Percentiles rank a stretch among this genome's conserved stretches.
These are phyloP conservation scores for Colletotrichum lindemuthianum DNA, from an alignment of 2,329 filamentous ascomycete genomes.

Conservation along the genomic window DNA sequence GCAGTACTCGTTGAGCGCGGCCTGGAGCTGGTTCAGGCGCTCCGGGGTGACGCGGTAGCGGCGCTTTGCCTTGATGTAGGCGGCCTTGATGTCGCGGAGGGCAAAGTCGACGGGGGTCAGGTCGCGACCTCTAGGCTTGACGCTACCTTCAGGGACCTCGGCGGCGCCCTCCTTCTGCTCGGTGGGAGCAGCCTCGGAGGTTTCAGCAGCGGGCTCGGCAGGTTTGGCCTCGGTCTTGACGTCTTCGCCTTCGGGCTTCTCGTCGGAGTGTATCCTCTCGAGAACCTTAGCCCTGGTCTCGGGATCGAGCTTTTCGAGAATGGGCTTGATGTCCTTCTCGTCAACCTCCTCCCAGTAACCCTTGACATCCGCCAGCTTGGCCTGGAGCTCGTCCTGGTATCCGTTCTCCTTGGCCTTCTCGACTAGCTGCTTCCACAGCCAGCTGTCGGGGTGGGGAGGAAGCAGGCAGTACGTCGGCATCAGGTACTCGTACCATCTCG, in stretches of 20 bases:
- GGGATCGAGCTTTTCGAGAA: conserved; percentile 70
- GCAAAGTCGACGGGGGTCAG: conserved; percentile 69
- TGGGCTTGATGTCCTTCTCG: conserved; percentile 80
- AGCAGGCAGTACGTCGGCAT: conserved; percentile 93
- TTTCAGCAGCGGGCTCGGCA: conserved; percentile 33
- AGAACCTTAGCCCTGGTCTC: conserved; percentile 71
- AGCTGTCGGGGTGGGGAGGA: conserved; percentile 90
- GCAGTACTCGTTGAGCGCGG: conserved; percentile 77
- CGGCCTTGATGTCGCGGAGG: conserved; percentile 79
- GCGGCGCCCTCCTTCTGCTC: conserved; percentile 33
- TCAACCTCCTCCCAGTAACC: conserved; percentile 87
- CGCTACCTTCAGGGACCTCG: conserved; percentile 39
- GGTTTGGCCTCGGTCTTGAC: conserved; percentile 40
- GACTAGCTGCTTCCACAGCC: conserved; percentile 83
- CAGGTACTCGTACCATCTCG: conserved; percentile 95
- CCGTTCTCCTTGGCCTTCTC: conserved; percentile 79
- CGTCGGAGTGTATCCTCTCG: conserved; percentile 63
- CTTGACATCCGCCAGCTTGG: conserved; percentile 79
- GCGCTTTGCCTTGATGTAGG: conserved; percentile 84
- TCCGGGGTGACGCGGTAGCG: conserved; percentile 80
- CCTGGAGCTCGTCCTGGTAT: conserved; percentile 73
- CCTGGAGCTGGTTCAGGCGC: conserved; percentile 80
- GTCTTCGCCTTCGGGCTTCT: conserved; percentile 35
- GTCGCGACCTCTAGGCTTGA: conserved; percentile 53
- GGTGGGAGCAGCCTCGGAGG: conserved; percentile 16